phyloP scores from a whole-genome alignment of 2,329 filamentous ascomycete genomes.

The Coniosporium tulheliwenetii region DNA sequence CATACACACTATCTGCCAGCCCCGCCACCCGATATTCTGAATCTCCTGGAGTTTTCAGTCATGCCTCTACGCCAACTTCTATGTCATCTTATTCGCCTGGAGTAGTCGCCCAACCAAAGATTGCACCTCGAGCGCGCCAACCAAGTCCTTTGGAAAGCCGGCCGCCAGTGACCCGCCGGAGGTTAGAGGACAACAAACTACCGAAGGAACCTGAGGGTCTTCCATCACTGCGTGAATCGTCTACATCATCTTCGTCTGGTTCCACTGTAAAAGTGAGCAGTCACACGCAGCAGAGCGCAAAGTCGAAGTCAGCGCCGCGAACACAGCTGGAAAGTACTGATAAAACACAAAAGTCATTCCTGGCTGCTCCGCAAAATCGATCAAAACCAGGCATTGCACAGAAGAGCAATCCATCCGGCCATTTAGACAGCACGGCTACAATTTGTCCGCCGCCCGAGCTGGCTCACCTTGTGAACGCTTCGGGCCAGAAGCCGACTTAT shows the following conservation, averaged over 20 bases:
- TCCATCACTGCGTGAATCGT: conserved; percentile 51
- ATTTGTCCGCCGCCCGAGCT: conserved; percentile 3
- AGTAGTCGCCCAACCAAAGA: conserved; percentile 31
- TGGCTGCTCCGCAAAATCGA: too few relatives aligned
- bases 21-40: conserved; percentile 63
- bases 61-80: conserved; percentile 65
- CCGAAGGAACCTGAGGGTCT: conserved; percentile 41
- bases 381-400: too few relatives aligned
- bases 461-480: conserved; percentile 3
- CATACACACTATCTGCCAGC: conserved; percentile 51
- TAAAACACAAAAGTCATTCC: too few relatives aligned
- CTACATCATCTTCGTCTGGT: conserved; percentile 56
- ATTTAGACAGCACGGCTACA: too few relatives aligned
- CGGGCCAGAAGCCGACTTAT: too few relatives aligned
- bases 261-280: conserved; percentile 29
- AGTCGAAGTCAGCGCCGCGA: too few relatives aligned
- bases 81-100: conserved; percentile 61
- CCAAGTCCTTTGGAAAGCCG: conserved; percentile 39
- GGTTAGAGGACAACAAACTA: conserved; percentile 28
- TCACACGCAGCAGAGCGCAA: too few relatives aligned
- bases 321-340: too few relatives aligned
- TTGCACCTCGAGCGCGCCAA: conserved; percentile 33
- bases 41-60: conserved; percentile 57
- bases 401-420: too few relatives aligned
- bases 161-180: conserved; percentile 43